Conservation (phyloP, 768 basidiomycete species). For the Clavulina sp. region DNA sequence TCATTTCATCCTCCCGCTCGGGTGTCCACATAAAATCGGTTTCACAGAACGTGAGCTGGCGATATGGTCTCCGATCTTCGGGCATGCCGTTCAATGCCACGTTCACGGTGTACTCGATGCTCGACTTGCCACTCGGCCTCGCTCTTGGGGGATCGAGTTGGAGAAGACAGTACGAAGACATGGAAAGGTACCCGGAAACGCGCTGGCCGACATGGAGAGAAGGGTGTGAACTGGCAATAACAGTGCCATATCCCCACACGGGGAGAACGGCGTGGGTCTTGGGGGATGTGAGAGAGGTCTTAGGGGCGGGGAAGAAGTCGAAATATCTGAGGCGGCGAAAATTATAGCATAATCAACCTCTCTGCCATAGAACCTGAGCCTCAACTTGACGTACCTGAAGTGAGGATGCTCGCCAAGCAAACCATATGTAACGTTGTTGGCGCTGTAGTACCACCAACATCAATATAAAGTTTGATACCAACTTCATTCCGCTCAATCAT, state of each 20-base stretch:
- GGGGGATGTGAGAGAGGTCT: constrained; percentile 22
- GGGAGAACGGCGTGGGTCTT: constrained; percentile 45
- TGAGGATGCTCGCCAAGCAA: constrained; percentile 28
- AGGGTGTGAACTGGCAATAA: constrained; percentile 32
- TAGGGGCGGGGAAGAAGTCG: constrained; percentile 41
- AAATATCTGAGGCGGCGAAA: constrained; percentile 37
- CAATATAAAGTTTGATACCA: no score
- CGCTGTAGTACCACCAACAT: no score
- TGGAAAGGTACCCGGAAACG: constrained; percentile 44
- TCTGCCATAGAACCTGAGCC: neutral
- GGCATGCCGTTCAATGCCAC: constrained; percentile 39
- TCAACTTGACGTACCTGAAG: constrained; percentile 19
- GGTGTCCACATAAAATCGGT: constrained; percentile 37
- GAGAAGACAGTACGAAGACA: constrained; percentile 37
- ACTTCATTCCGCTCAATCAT: no score
- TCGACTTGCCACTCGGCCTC: no score
- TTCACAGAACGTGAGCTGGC: constrained; percentile 43
- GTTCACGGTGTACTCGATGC: constrained; percentile 39
- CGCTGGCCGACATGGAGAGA: constrained; percentile 37
- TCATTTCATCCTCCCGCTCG: constrained; percentile 39
- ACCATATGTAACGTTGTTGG: constrained; percentile 58
- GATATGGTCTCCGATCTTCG: constrained; percentile 47
- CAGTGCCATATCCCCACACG: constrained; percentile 55
- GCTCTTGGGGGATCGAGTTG: constrained; percentile 33
- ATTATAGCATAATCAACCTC: neutral